Evolutionary conservation across 371 early-diverging fungal genomes (phyloP).

Genomic region (Hamiltosporidium magnivora): DNA sequence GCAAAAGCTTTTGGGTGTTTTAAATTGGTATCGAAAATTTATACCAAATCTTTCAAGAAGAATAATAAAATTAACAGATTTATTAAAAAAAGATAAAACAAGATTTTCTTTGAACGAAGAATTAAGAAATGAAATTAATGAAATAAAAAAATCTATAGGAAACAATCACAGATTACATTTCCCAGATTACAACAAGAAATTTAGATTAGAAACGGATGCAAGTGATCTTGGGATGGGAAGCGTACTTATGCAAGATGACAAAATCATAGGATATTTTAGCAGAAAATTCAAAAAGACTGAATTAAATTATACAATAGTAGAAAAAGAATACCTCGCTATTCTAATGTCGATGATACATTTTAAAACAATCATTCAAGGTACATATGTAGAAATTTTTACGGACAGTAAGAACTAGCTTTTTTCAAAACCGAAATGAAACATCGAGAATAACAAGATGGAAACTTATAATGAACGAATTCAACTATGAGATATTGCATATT

Average conservation of each 20-base stretch:
- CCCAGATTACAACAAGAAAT: constrained; percentile 30
- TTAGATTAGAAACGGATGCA: constrained; percentile 53
- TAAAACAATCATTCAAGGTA: constrained; percentile 5
- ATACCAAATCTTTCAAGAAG: constrained; percentile 32
- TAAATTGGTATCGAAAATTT: constrained; percentile 49
- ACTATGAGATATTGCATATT: constrained; percentile 6
- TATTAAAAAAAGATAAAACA: not conserved
- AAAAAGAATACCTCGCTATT: constrained; percentile 15
- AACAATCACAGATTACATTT: constrained; percentile 5
- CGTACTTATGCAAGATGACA: constrained; percentile 47
- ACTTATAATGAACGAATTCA: constrained; percentile 6
- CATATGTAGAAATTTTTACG: not conserved
- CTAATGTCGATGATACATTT: constrained; percentile 7
- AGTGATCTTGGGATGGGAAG: constrained; percentile 43
- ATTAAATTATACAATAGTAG: constrained; percentile 4
- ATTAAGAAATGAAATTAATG: not conserved
- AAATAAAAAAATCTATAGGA: not conserved
- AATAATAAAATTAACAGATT: constrained; percentile 1
- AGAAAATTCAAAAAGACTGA: not conserved
- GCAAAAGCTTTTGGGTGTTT: constrained; percentile 41
- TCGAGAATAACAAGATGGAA: constrained; percentile 14
- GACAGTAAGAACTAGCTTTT: constrained; percentile 6
- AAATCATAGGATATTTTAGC: not conserved
- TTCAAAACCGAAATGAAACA: not conserved
- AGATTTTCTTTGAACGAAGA: not conserved